Evolutionary conservation across 768 basidiomycete species (phyloP), one percentile per base, ranked within the genome.

Genomic region (Suillus weaverae): DNA sequence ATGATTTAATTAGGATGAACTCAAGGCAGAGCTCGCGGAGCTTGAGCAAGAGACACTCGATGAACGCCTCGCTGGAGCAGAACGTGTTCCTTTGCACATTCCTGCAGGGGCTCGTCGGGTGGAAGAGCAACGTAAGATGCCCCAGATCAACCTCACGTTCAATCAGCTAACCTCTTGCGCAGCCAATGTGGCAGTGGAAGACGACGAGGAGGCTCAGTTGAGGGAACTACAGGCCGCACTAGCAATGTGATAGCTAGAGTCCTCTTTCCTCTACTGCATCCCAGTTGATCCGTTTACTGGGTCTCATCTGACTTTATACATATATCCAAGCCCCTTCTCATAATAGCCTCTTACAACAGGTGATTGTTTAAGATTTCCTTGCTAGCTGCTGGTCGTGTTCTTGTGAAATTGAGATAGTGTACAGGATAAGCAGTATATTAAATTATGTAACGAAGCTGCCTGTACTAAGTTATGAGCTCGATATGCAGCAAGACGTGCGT

Each of bases 181-280:
- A 75, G 72, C 70, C 61, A 71, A 79, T 75, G 74, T 65, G 70
- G 83, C 81, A 62, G 86, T 84, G 67, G 94, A 95, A 74, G 93
- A 94, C 77, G 94, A 97, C 81, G 97, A 98, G 76, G 96, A 94
- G 68, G 88, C 85, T 51, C 89, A 97, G 77, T 86, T 99, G 74
- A 86, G 84, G 77, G 89, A 92, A 75, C 81, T 99, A 69, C 96
- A 97, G 80, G 95, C 94, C 26, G 86, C 85, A 48, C 79, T 96
- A 73, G 89, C 94, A 26, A 92, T 97, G 90, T 94, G 82, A 76
- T 68, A 65, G 66, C 67, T 62, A 30, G 57, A 63, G 20, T 62
- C 22, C 32, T 14, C 63, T 61, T 57, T 61, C 64, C 62, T 59
- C 61, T 57, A 66, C 64, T 65, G 63, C 60, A 61, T 63, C 33